phyloP scores from a whole-genome alignment of 2,329 filamentous ascomycete genomes.

The Passalora sequoiae region DNA sequence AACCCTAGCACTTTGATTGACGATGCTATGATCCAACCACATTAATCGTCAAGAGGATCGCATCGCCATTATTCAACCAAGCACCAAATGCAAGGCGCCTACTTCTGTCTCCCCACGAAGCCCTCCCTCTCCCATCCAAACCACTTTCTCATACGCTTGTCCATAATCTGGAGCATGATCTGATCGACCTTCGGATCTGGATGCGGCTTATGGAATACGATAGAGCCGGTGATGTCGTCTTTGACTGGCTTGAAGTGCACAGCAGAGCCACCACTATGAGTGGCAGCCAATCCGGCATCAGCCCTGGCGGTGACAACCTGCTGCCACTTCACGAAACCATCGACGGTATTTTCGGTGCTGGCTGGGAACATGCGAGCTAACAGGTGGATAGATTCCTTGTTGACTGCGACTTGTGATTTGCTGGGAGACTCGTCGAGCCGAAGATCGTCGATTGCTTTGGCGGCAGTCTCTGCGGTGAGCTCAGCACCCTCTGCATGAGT shows the following conservation, averaged over 20 bases:
- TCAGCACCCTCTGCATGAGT: neutral
- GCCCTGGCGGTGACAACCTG: slow-evolving; percentile 12
- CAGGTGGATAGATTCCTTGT: slow-evolving; percentile 5
- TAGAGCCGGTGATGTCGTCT: slow-evolving; percentile 1
- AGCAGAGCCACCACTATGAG: slow-evolving; percentile 8
- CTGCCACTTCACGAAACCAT: slow-evolving; percentile 12
- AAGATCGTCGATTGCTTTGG: neutral
- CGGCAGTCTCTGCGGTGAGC: neutral
- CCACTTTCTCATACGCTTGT: slow-evolving; percentile 29
- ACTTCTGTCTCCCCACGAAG: slow-evolving; percentile 16
- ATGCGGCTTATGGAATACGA: slow-evolving; percentile 31
- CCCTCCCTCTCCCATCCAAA: slow-evolving; percentile 27
- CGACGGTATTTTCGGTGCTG: neutral
- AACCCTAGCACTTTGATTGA: too few species aligned
- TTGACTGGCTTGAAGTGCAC: slow-evolving; percentile 5
- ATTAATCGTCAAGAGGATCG: too few species aligned
- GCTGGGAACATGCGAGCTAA: slow-evolving; percentile 5
- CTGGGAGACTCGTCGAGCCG: neutral
- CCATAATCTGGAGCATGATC: slow-evolving; percentile 29
- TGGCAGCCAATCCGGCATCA: slow-evolving; percentile 12
- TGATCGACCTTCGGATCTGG: slow-evolving; percentile 27
- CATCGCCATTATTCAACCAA: too few species aligned
- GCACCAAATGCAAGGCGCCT: too few species aligned
- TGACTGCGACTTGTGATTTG: slow-evolving; percentile 1
- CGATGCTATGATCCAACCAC: too few species aligned